Base-by-base conservation (phyloP, 306 rosid species). In the Benincasa hispida region DNA sequence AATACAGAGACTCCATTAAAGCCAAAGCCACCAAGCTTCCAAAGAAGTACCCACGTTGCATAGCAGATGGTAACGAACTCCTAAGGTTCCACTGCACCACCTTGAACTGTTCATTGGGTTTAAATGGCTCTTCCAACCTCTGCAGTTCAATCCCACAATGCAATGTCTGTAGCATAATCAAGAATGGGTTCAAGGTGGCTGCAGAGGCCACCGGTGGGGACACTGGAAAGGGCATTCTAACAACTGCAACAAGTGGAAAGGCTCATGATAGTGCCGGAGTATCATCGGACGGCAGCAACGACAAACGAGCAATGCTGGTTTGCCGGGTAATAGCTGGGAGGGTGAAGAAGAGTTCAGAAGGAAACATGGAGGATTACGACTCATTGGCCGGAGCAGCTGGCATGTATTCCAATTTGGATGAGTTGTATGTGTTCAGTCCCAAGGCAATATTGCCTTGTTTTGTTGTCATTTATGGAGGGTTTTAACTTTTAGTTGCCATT, bases 251-350 rank as follows among this genome's bases (percentile, higher is more conserved):
- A 0, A 94, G 99, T 9, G 99, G 98, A 21, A 92, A 81, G 79
- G 99, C 99, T 0, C 99, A 94, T 19, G 98, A 94, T 76, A 85
- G 81, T 30, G 96, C 91, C 0, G 80, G 63, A 21, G 76, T 65
- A 32, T 42, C 82, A 12, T 27, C 6, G 1, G 88, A 83, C 5
- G 82, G 79, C 2, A 82, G 79, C 2, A 50, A 73, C 5, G 88
- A 86, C 53, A 84, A 75, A 77, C 85, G 96, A 78, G 99, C 98
- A 24, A 94, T 94, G 99, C 83, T 94, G 87, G 99, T 94, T 81
- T 94, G 99, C 84, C 42, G 99, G 28, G 99, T 94, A 84, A 92
- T 94, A 75, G 97, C 99, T 3, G 99, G 99, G 58, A 90, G 96
- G 51, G 99, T 94, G 84, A 92, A 90, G 96, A 94, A 89, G 90